Evolutionary conservation across 345 rosid genomes (phyloP).

Genomic region (Combretum micranthum): DNA sequence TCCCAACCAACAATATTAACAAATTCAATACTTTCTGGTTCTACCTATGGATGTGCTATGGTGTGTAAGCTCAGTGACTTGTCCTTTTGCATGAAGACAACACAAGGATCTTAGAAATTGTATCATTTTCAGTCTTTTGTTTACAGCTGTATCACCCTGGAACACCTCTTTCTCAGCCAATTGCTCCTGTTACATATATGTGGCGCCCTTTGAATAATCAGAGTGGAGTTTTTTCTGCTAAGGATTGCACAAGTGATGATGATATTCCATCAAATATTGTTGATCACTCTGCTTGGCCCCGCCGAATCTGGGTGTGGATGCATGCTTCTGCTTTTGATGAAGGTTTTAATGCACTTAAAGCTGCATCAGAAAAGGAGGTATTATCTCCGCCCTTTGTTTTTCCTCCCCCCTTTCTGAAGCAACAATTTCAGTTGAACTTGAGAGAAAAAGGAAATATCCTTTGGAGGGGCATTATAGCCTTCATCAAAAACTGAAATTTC

Average conservation of each 20-base stretch:
- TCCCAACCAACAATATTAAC: slow-evolving; percentile 28
- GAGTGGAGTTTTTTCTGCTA: slow-evolving; percentile 19
- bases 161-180: slow-evolving; percentile 36
- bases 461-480: too few species aligned
- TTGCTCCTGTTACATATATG: slow-evolving; percentile 71
- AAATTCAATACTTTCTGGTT: slow-evolving; percentile 49
- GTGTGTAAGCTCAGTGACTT: slow-evolving; percentile 26
- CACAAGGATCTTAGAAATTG: background rate
- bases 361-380: slow-evolving; percentile 68
- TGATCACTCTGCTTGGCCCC: slow-evolving; percentile 14
- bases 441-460: background rate
- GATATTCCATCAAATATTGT: slow-evolving; percentile 11
- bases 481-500: too few species aligned
- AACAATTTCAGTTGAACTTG: background rate
- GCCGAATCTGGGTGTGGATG: slow-evolving; percentile 78
- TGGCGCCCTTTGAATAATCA: slow-evolving; percentile 45
- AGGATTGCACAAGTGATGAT: slow-evolving; percentile 11
- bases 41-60: slow-evolving; percentile 54
- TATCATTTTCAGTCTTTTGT: slow-evolving; percentile 5
- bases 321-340: slow-evolving; percentile 78
- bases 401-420: background rate
- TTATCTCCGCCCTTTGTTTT: background rate
- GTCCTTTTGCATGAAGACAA: background rate
- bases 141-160: slow-evolving; percentile 70
- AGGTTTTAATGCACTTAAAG: slow-evolving; percentile 60